Conservation (phyloP, 148 eudicot genomes). For the Vaccinium darrowii region DNA sequence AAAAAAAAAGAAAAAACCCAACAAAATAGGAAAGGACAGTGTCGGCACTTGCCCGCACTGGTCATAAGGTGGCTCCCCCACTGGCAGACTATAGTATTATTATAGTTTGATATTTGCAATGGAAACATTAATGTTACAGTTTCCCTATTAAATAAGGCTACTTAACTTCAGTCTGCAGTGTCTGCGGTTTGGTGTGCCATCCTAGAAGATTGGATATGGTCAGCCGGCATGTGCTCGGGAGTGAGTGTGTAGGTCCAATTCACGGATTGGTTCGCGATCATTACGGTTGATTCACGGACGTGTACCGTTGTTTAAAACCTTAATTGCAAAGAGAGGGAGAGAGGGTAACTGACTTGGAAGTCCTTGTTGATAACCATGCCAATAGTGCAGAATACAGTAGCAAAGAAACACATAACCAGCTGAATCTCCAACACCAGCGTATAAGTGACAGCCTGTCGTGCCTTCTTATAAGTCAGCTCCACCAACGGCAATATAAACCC, state of each 20-base stretch:
- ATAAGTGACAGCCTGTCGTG: constrained; percentile 36
- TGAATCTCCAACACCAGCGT: constrained; percentile 69
- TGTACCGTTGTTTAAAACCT: too few species aligned
- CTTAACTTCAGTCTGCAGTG: not conserved
- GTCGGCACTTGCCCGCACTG: too few species aligned
- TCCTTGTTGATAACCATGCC: not conserved
- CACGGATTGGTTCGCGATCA: too few species aligned
- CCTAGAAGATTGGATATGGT: not conserved
- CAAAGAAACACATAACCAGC: constrained; percentile 27
- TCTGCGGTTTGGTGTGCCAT: not conserved
- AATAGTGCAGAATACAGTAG: not conserved
- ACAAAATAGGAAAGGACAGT: too few species aligned
- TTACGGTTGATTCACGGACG: too few species aligned
- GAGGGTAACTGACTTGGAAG: not conserved
- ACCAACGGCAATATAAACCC: constrained; percentile 57
- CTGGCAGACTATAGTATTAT: too few species aligned
- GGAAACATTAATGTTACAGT: not conserved
- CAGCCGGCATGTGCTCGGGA: not conserved
- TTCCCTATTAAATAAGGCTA: not conserved
- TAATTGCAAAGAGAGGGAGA: not conserved
- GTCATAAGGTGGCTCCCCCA: too few species aligned
- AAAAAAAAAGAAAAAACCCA: too few species aligned
- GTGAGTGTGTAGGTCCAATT: too few species aligned
- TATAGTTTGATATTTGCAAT: not conserved
- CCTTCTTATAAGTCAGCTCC: constrained; percentile 53